A percentile compares a stretch with the other conserved stretches of the same genome.
Evolutionary conservation across 352 stramenopile genomes (phyloP).

Genomic region (Lagenidium giganteum): DNA sequence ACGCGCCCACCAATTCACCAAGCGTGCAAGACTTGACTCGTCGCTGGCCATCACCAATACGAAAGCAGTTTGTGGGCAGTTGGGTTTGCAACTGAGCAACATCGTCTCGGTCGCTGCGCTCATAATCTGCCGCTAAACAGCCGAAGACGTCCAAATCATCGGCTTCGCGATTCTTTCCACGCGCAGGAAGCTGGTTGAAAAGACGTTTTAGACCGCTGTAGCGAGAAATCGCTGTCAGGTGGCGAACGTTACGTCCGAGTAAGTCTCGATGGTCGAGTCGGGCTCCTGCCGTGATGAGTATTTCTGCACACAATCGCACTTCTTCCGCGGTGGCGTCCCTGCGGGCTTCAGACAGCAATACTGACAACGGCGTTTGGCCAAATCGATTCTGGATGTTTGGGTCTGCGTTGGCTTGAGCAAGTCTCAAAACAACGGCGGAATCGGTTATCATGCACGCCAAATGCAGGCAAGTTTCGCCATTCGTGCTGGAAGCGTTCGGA

Average conservation of each 20-base stretch:
- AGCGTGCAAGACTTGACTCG: no score
- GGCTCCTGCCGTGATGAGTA: slow-evolving; percentile 37
- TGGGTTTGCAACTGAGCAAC: slow-evolving; percentile 1
- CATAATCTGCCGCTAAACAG: slow-evolving; percentile 39
- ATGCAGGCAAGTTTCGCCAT: slow-evolving; percentile 58
- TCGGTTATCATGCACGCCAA: slow-evolving; percentile 34
- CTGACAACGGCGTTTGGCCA: slow-evolving; percentile 39
- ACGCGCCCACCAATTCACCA: slow-evolving; percentile 15
- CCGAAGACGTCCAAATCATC: slow-evolving; percentile 50
- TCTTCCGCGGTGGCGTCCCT: slow-evolving; percentile 14
- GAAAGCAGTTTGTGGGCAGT: slow-evolving; percentile 7
- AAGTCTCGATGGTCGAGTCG: slow-evolving; percentile 43
- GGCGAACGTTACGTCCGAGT: slow-evolving; percentile 41
- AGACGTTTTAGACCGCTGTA: slow-evolving; percentile 20
- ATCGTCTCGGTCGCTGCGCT: background rate
- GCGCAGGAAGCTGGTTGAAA: slow-evolving; percentile 20
- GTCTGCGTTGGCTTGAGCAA: slow-evolving; percentile 50
- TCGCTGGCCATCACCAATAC: slow-evolving; percentile 12
- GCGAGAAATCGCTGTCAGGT: slow-evolving; percentile 31
- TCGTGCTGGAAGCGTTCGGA: slow-evolving; percentile 36
- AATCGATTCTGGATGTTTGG: slow-evolving; percentile 50
- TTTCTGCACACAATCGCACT: slow-evolving; percentile 35
- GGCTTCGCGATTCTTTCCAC: slow-evolving; percentile 16
- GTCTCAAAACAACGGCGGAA: slow-evolving; percentile 34
- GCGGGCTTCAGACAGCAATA: slow-evolving; percentile 30